A percentile compares a stretch with the other conserved stretches of the same genome.
Evolutionary conservation across 176 grass and related monocot species (phyloP).

Genomic region (Cocos nucifera): DNA sequence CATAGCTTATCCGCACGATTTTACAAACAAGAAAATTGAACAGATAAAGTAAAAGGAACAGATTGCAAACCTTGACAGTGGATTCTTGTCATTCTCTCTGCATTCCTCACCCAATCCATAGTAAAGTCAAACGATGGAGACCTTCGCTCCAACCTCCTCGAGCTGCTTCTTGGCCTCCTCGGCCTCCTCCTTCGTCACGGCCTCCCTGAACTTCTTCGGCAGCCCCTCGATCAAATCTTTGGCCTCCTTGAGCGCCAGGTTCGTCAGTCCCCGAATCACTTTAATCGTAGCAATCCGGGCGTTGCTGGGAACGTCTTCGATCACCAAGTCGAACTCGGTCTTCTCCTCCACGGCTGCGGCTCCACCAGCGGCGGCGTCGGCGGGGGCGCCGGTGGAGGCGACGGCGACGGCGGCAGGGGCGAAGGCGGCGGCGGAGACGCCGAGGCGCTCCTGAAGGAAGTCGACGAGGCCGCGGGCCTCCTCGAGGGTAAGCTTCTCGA

Average conservation of each 20-base stretch:
- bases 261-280: slow-evolving; percentile 16
- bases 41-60: background rate
- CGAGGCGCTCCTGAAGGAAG: slow-evolving; percentile 12
- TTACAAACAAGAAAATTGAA: no score
- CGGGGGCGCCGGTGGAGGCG: background rate
- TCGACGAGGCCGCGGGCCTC: slow-evolving; percentile 13
- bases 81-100: background rate
- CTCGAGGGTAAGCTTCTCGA: slow-evolving; percentile 2
- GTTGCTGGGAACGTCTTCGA: slow-evolving; percentile 14
- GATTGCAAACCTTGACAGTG: background rate
- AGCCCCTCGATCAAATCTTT: slow-evolving; percentile 17
- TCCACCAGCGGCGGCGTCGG: background rate
- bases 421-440: slow-evolving; percentile 10
- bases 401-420: background rate
- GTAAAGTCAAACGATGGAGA: slow-evolving; percentile 6
- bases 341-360: slow-evolving; percentile 13
- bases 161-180: slow-evolving; percentile 20
- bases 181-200: slow-evolving; percentile 7
- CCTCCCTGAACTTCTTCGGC: slow-evolving; percentile 20
- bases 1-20: no score
- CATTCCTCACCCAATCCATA: no score
- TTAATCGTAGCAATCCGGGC: slow-evolving; percentile 18
- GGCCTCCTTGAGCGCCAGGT: slow-evolving; percentile 20
- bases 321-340: slow-evolving; percentile 19
- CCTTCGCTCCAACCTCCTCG: slow-evolving; percentile 12